These are phyloP conservation scores for Sporothrix mexicana DNA, from an alignment of 2,329 filamentous ascomycete species.

Conservation along the genomic window DNA sequence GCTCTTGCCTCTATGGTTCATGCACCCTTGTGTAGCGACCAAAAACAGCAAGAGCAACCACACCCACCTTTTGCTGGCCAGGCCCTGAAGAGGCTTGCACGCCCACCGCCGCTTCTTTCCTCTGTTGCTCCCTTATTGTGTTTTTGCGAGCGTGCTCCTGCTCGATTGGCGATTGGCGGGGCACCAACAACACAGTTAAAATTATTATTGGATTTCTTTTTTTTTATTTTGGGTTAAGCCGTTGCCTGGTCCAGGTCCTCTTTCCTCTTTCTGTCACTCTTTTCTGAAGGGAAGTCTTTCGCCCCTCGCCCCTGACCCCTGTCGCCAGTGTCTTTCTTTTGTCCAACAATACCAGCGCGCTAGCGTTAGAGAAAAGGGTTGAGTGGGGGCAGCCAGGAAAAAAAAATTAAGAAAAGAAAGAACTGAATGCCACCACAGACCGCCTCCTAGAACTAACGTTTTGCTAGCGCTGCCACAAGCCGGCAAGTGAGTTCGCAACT, in stretches of 20 bases:
- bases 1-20: background rate
- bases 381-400: constrained; percentile 2
- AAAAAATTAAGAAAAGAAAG: background rate
- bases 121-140: background rate
- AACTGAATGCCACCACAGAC: constrained; percentile 6
- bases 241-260: background rate
- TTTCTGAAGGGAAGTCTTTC: background rate
- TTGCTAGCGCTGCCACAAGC: constrained; percentile 6
- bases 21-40: constrained; percentile 16
- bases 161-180: constrained; percentile 28
- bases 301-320: constrained; percentile 29
- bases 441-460: constrained; percentile 10
- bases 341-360: constrained; percentile 9
- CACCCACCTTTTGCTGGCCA: background rate
- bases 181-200: constrained; percentile 14
- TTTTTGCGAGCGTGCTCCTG: constrained; percentile 15
- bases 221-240: constrained; percentile 2
- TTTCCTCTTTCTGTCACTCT: background rate
- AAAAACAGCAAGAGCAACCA: constrained; percentile 17
- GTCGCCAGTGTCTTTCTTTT: background rate
- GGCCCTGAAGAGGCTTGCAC: too few relatives aligned
- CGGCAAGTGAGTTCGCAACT: constrained; percentile 10
- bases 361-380: constrained; percentile 30
- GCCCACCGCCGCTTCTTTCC: background rate
- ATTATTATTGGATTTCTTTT: constrained; percentile 23